Conservation (phyloP, 2,329 filamentous ascomycete genomes). For the Incumbomyces delicatus region DNA sequence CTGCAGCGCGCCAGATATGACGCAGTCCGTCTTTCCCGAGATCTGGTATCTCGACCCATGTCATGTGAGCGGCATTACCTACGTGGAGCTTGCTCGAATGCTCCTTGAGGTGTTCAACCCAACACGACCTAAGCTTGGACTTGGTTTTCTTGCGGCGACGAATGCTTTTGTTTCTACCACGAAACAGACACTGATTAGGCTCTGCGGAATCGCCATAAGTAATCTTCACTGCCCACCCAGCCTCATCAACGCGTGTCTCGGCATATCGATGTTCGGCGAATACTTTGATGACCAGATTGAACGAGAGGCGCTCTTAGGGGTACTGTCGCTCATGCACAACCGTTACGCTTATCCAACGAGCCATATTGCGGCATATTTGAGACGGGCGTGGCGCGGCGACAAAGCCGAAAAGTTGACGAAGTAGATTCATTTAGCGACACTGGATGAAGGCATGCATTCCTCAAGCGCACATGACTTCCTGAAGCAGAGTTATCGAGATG, state of each 20-base stretch:
- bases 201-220: conserved; percentile 50
- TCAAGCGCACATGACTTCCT: too few relatives aligned
- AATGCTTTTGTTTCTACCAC: conserved; percentile 19
- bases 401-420: not conserved
- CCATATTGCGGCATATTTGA: conserved; percentile 38
- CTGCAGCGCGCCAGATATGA: conserved; percentile 30
- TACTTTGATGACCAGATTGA: conserved; percentile 24
- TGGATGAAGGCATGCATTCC: too few relatives aligned
- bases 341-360: conserved; percentile 44
- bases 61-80: conserved; percentile 51
- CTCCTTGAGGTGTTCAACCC: conserved; percentile 50
- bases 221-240: conserved; percentile 49
- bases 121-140: conserved; percentile 41
- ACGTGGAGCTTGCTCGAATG: conserved; percentile 49
- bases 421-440: not conserved
- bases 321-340: conserved; percentile 36
- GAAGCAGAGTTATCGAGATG: too few relatives aligned
- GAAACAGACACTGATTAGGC: conserved; percentile 36
- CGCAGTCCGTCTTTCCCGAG: conserved; percentile 43
- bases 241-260: conserved; percentile 36
- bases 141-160: conserved; percentile 16
- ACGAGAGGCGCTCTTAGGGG: conserved; percentile 23
- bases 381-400: conserved; percentile 33
- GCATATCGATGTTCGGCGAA: conserved; percentile 27
- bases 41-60: conserved; percentile 49